Conservation (phyloP, 345 rosid species). For the Microcos paniculata region DNA sequence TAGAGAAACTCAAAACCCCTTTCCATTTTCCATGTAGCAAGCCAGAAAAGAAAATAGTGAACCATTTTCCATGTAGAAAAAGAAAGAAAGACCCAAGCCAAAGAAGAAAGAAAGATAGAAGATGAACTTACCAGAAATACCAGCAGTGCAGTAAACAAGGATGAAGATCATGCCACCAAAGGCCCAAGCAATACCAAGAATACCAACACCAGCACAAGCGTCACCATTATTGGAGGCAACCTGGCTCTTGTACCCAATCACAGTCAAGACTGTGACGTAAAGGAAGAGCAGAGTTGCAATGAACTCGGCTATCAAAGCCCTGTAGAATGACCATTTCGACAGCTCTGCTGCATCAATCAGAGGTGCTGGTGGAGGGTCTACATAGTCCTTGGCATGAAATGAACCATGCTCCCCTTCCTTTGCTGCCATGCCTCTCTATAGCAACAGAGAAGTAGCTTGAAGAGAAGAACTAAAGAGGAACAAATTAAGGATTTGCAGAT, state of each 20-base stretch:
- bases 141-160: conserved; percentile 88
- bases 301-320: conserved; percentile 85
- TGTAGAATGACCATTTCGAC: conserved; percentile 72
- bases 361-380: conserved; percentile 80
- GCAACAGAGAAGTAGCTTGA: neutral
- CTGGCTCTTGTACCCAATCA: conserved; percentile 71
- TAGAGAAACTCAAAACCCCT: neutral
- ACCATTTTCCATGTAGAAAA: neutral
- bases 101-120: neutral
- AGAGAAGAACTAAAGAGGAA: neutral
- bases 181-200: conserved; percentile 86
- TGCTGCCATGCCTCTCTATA: conserved; percentile 28
- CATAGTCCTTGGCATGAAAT: conserved; percentile 62
- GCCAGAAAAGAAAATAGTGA: neutral
- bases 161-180: conserved; percentile 86
- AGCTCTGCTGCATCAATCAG: conserved; percentile 56
- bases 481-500: neutral
- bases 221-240: conserved; percentile 32
- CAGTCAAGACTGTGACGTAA: conserved; percentile 66
- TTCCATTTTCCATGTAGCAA: no score
- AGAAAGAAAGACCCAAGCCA: neutral
- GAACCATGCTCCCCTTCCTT: conserved; percentile 53
- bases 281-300: conserved; percentile 82
- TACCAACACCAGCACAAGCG: conserved; percentile 66
- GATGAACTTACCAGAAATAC: conserved; percentile 58